These are phyloP conservation scores for Myochromella boudieri DNA, from an alignment of 768 basidiomycete genomes.

Conservation along the genomic window DNA sequence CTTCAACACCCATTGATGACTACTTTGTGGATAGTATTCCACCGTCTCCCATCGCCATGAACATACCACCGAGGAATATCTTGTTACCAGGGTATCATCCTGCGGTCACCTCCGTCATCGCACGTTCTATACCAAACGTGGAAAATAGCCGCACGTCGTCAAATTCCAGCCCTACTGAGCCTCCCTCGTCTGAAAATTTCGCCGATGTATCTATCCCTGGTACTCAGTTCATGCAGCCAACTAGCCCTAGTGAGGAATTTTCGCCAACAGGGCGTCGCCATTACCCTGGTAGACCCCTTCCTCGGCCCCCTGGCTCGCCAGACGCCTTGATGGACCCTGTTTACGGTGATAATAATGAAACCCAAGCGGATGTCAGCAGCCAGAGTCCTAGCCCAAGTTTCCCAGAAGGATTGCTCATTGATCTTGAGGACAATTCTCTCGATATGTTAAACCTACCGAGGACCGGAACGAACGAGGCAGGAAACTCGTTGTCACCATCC, in stretches of 20 bases:
- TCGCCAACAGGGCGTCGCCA: constrained; percentile 36
- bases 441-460: neutral
- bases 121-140: neutral
- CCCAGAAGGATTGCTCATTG: constrained; percentile 57
- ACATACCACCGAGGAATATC: neutral
- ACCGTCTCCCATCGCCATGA: neutral
- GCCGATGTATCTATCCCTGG: too few species aligned
- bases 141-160: neutral
- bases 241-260: constrained; percentile 20
- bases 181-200: neutral
- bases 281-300: constrained; percentile 59
- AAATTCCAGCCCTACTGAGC: neutral
- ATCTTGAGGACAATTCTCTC: constrained; percentile 42
- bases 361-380: constrained; percentile 7
- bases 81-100: neutral
- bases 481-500: neutral
- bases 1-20: constrained; percentile 32
- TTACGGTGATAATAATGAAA: constrained; percentile 29
- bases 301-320: constrained; percentile 34
- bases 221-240: too few species aligned
- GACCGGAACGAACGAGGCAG: neutral
- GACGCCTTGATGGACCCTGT: constrained; percentile 33
- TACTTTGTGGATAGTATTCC: constrained; percentile 2
- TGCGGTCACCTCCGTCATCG: neutral
- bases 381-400: constrained; percentile 22